Conservation (phyloP, 345 rosid genomes). For the Eucalyptus rudis region DNA sequence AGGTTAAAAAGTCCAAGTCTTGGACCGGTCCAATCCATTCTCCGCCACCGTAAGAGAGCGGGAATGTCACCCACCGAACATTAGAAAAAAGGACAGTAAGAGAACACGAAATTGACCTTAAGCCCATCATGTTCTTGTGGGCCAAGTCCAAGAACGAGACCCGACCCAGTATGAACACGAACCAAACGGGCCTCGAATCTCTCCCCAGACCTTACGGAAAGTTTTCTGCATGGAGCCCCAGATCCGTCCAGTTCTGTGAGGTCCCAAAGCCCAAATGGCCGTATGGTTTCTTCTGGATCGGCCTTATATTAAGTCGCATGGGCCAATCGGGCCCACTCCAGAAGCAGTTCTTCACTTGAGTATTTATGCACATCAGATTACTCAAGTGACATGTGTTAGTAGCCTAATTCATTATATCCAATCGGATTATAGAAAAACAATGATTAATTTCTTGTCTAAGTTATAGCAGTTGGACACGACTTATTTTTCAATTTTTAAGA, state of each 20-base stretch:
- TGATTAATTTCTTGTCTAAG: not conserved
- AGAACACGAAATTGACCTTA: not conserved
- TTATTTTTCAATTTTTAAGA: not conserved
- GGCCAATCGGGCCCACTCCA: not conserved
- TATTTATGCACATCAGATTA: not conserved
- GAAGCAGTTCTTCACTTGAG: not conserved
- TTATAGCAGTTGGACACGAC: rapidly evolving
- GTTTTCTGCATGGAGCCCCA: not conserved
- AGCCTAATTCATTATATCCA: not conserved
- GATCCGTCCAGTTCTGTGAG: not conserved
- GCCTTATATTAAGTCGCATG: not conserved
- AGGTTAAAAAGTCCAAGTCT: not conserved
- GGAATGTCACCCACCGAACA: not conserved
- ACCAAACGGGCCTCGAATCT: not conserved
- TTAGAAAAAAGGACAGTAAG: not conserved
- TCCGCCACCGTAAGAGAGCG: not conserved
- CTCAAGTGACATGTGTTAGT: not conserved
- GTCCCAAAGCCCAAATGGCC: not conserved
- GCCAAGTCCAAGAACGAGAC: not conserved
- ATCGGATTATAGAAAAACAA: not conserved
- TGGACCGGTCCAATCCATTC: not conserved
- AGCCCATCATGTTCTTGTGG: not conserved
- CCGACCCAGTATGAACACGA: not conserved
- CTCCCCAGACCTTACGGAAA: not conserved
- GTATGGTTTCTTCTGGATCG: not conserved